Percentiles rank a stretch among this genome's conserved stretches.
Evolutionary conservation across 2,329 filamentous ascomycete species (phyloP).

Genomic region (Paraconiothyrium sp.): DNA sequence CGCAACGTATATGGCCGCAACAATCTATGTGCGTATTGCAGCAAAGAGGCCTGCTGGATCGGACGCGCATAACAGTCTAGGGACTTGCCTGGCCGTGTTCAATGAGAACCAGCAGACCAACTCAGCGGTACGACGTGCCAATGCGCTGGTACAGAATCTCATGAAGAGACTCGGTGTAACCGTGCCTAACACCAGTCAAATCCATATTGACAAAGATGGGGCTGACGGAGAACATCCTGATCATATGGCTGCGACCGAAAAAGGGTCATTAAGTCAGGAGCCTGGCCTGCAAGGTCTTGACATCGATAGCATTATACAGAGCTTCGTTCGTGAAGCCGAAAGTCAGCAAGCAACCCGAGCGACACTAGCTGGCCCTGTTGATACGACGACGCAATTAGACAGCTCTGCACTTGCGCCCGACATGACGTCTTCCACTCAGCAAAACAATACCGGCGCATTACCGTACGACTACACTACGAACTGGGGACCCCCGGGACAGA

Average conservation of each 20-base stretch:
- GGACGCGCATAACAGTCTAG: slow-evolving; percentile 47
- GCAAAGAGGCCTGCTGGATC: slow-evolving; percentile 53
- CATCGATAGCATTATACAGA: slow-evolving; percentile 55
- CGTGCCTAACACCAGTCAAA: slow-evolving; percentile 26
- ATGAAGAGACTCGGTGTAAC: slow-evolving; percentile 55
- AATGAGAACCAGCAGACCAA: slow-evolving; percentile 62
- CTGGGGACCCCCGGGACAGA: slow-evolving; percentile 24
- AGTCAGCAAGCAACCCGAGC: slow-evolving; percentile 23
- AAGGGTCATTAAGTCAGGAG: slow-evolving; percentile 25
- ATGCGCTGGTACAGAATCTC: slow-evolving; percentile 56
- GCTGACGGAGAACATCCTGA: slow-evolving; percentile 13
- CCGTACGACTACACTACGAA: slow-evolving; percentile 24
- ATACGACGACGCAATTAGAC: slow-evolving; percentile 19
- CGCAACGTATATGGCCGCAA: slow-evolving; percentile 64
- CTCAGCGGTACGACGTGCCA: slow-evolving; percentile 59
- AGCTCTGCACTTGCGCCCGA: slow-evolving; percentile 8
- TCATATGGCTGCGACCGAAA: slow-evolving; percentile 19
- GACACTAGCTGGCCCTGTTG: slow-evolving; percentile 15
- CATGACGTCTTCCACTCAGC: not conserved
- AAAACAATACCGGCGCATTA: slow-evolving; percentile 12
- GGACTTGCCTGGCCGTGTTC: slow-evolving; percentile 59
- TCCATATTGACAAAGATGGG: slow-evolving; percentile 27
- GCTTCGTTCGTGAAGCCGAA: slow-evolving; percentile 51
- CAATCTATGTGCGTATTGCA: slow-evolving; percentile 62
- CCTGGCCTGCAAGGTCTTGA: slow-evolving; percentile 48